Evolutionary conservation across 2,329 filamentous ascomycete genomes (phyloP).

Genomic region (Sphaerulina vaccinii): DNA sequence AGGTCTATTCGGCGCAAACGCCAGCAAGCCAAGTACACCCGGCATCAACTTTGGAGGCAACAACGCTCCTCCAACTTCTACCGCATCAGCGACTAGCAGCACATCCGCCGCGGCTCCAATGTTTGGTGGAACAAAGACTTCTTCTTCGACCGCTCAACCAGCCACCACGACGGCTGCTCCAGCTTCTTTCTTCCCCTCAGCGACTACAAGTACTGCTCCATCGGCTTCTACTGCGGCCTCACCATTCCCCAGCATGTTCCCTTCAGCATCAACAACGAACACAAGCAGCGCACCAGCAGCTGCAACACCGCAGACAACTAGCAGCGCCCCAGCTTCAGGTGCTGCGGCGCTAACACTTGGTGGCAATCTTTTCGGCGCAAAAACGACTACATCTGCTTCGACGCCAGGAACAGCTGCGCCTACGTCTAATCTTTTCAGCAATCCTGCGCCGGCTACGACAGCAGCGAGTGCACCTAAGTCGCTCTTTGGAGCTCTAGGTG

Average conservation of each 20-base stretch:
- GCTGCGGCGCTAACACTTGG: constrained; percentile 4
- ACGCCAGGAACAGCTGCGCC: background rate
- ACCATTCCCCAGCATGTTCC: constrained; percentile 7
- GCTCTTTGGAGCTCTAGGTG: background rate
- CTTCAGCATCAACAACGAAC: no score
- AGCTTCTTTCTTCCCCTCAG: background rate
- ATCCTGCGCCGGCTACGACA: background rate
- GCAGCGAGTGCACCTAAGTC: background rate
- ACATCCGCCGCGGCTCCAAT: constrained; percentile 5
- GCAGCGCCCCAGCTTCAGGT: constrained; percentile 3
- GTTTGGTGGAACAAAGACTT: background rate
- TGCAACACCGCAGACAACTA: constrained; percentile 3
- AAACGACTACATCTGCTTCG: background rate
- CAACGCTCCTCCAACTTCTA: background rate
- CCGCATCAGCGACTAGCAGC: background rate
- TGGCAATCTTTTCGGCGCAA: constrained; percentile 2
- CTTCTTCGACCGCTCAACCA: background rate
- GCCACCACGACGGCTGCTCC: background rate
- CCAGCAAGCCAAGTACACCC: background rate
- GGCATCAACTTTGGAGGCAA: background rate
- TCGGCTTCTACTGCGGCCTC: background rate
- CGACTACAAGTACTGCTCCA: constrained; percentile 1
- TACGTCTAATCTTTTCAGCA: constrained; percentile 13
- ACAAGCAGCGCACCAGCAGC: background rate
- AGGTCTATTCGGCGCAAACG: constrained; percentile 5